These are phyloP conservation scores for Globisporangium solare DNA, from an alignment of 352 stramenopile species.

Conservation along the genomic window DNA sequence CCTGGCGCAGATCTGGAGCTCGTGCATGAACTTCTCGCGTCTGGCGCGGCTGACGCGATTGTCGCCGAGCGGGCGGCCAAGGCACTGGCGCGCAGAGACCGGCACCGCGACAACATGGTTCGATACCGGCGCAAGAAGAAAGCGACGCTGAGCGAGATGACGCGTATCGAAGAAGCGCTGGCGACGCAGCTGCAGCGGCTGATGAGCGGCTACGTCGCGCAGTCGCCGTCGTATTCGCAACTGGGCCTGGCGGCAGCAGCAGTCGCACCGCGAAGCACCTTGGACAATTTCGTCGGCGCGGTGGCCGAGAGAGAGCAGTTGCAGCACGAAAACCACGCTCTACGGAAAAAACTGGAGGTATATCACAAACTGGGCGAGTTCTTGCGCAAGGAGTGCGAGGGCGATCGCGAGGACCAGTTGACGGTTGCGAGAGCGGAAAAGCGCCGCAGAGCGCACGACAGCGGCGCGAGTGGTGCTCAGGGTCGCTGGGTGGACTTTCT, in stretches of 20 bases:
- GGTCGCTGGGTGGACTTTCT: slow-evolving; percentile 4
- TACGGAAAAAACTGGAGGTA: slow-evolving; percentile 20
- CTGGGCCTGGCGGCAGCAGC: slow-evolving; percentile 1
- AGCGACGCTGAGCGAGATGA: slow-evolving; percentile 29
- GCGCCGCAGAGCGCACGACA: background rate
- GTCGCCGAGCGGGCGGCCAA: background rate
- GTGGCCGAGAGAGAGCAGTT: slow-evolving; percentile 13
- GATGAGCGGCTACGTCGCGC: slow-evolving; percentile 17
- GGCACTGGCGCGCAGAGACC: slow-evolving; percentile 10
- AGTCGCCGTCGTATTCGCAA: slow-evolving; percentile 1
- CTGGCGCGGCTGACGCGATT: too few species aligned
- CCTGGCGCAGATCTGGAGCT: too few species aligned
- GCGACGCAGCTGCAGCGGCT: slow-evolving; percentile 26
- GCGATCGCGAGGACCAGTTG: background rate
- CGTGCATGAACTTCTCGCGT: too few species aligned
- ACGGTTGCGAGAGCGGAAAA: background rate
- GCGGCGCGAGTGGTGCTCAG: too few species aligned
- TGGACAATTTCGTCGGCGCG: slow-evolving; percentile 4
- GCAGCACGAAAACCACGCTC: slow-evolving; percentile 31
- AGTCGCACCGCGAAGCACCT: background rate
- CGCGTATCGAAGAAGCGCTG: slow-evolving; percentile 23
- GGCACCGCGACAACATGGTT: slow-evolving; percentile 46
- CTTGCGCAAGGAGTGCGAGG: slow-evolving; percentile 8
- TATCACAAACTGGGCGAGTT: slow-evolving; percentile 20
- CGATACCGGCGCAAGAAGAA: slow-evolving; percentile 45